Conservation (phyloP, 1,139 yeast species). For the Schizosaccharomyces versatilis region DNA sequence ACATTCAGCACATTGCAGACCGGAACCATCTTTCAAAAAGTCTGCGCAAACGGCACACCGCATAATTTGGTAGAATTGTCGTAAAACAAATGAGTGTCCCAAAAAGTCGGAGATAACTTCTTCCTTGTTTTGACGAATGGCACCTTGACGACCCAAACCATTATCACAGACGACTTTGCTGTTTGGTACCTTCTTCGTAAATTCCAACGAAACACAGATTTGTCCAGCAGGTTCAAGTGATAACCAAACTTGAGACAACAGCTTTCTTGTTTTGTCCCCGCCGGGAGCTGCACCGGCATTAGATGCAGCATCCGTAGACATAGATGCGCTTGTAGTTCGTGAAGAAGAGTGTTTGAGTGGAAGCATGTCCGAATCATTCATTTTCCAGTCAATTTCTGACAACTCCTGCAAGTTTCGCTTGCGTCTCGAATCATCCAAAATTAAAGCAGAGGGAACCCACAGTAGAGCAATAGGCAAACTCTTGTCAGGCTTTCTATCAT, state of each 20-base stretch:
- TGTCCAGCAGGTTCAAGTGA: constrained; percentile 88
- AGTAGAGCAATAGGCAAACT: constrained; percentile 67
- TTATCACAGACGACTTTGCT: constrained; percentile 29
- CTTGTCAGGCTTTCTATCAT: constrained; percentile 43
- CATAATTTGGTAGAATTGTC: constrained; percentile 88
- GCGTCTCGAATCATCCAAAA: constrained; percentile 83
- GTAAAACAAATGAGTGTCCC: constrained; percentile 90
- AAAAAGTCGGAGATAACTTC: constrained; percentile 74
- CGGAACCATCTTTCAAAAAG: constrained; percentile 60
- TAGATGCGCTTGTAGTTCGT: not conserved
- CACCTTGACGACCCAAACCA: constrained; percentile 92
- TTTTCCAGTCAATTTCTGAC: constrained; percentile 66
- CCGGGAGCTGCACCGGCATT: not conserved
- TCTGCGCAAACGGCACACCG: constrained; percentile 94
- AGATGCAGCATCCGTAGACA: not conserved
- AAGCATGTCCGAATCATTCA: constrained; percentile 17
- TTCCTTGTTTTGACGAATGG: constrained; percentile 83
- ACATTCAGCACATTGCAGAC: constrained; percentile 92
- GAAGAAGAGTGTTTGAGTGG: too few species aligned
- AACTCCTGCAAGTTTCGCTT: constrained; percentile 60
- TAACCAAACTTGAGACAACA: constrained; percentile 57
- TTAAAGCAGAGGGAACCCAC: constrained; percentile 75
- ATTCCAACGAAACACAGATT: constrained; percentile 51
- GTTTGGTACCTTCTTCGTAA: constrained; percentile 42
- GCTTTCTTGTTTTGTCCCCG: not conserved